Evolutionary conservation across 2,329 filamentous ascomycete genomes (phyloP).

Genomic region (Beauveria varroae): DNA sequence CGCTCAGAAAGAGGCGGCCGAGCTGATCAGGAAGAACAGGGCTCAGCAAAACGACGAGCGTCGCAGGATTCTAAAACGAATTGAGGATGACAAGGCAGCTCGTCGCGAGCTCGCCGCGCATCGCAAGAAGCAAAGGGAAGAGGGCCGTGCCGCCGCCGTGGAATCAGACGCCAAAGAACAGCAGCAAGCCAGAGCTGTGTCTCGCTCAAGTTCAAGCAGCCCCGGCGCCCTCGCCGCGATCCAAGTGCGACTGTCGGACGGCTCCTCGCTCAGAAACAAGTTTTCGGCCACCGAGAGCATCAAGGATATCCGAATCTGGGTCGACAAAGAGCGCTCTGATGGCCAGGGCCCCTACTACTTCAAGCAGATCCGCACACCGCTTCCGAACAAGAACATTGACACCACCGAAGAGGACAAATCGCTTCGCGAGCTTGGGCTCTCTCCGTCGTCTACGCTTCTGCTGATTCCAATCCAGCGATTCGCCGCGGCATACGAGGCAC

Average conservation of each 20-base stretch:
- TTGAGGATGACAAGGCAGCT: conserved; percentile 68
- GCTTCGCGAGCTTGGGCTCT: conserved; percentile 62
- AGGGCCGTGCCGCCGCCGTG: conserved; percentile 20
- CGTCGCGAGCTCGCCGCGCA: conserved; percentile 50
- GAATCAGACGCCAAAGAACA: conserved; percentile 22
- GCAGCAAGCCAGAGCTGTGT: conserved; percentile 25
- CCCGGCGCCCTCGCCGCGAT: conserved; percentile 41
- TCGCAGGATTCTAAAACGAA: conserved; percentile 62
- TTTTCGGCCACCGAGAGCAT: conserved; percentile 62
- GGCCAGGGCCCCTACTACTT: conserved; percentile 67
- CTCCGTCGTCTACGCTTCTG: conserved; percentile 75
- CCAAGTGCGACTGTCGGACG: conserved; percentile 78
- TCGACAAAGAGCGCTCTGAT: conserved; percentile 56
- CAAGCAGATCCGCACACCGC: conserved; percentile 72
- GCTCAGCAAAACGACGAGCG: conserved; percentile 61
- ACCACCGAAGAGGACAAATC: conserved; percentile 64
- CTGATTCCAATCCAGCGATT: conserved; percentile 60
- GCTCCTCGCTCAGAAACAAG: conserved; percentile 64
- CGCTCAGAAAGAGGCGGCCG: conserved; percentile 38
- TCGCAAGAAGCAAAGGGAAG: conserved; percentile 34
- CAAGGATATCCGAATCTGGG: conserved; percentile 65
- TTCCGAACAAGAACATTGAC: conserved; percentile 67
- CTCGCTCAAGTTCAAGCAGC: conserved; percentile 17
- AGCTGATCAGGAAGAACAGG: conserved; percentile 54
- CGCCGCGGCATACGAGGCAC: conserved; percentile 31